phyloP scores from a whole-genome alignment of 192 early-diverging fungal genomes.

The Chytriomyces confervae region DNA sequence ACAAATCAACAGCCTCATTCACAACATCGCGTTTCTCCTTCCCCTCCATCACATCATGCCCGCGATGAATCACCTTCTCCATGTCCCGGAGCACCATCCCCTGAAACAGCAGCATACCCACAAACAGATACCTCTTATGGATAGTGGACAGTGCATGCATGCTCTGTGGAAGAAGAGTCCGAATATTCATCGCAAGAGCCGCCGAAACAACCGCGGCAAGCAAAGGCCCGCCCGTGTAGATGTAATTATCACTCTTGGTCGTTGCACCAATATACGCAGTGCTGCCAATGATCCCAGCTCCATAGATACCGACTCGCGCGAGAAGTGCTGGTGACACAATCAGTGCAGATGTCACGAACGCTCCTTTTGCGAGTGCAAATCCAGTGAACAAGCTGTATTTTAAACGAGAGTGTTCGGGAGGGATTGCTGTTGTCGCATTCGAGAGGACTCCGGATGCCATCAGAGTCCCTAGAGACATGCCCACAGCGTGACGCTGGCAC shows the following conservation, averaged over 20 bases:
- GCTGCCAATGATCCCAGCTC: not conserved
- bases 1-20: conserved; percentile 14
- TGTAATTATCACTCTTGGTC: conserved; percentile 6
- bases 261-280: not conserved
- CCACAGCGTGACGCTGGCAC: not conserved
- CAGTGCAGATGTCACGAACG: not conserved
- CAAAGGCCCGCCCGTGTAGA: conserved; percentile 7
- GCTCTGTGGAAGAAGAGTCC: not conserved
- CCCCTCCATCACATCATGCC: not conserved
- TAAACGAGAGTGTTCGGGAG: not conserved
- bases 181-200: not conserved
- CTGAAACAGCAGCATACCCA: not conserved
- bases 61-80: not conserved
- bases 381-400: conserved; percentile 10
- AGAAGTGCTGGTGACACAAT: not conserved
- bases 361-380: conserved; percentile 2
- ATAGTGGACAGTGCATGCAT: not conserved
- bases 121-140: not conserved
- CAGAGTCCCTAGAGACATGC: not conserved
- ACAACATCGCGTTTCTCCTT: not conserved
- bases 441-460: not conserved
- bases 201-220: not conserved
- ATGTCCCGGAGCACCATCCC: not conserved
- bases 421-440: not conserved
- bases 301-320: conserved; percentile 3